Percentiles rank a stretch among this genome's conserved stretches.
Conservation (phyloP, 495 filamentous ascomycete genomes). For the Neurospora sp. region DNA sequence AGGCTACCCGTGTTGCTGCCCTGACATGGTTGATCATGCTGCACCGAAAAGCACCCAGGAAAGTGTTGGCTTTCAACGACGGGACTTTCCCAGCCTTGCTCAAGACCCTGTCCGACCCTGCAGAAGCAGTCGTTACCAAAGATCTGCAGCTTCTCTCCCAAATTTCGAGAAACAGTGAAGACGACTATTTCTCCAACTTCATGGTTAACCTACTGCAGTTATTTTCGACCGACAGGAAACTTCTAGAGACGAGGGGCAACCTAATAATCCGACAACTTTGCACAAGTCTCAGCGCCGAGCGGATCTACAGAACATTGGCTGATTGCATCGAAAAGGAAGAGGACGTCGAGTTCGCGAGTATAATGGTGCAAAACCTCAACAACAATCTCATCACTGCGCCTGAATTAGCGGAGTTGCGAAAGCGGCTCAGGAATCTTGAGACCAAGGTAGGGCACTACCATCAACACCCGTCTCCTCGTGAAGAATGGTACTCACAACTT, state of each 20-base stretch:
- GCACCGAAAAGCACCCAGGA: constrained; percentile 85
- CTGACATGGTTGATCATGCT: constrained; percentile 96
- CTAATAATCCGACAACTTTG: constrained; percentile 94
- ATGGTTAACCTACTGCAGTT: constrained; percentile 96
- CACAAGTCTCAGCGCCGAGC: constrained; percentile 81
- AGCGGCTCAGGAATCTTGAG: constrained; percentile 82
- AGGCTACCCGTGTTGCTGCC: constrained; percentile 87
- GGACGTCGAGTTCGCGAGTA: constrained; percentile 96
- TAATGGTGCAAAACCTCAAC: constrained; percentile 99
- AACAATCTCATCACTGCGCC: constrained; percentile 98
- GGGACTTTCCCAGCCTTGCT: constrained; percentile 93
- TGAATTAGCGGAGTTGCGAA: constrained; percentile 82
- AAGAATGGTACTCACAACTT: constrained; percentile 9
- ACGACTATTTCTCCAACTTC: constrained; percentile 93
- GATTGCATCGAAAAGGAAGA: constrained; percentile 98
- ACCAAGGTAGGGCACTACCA: constrained; percentile 48
- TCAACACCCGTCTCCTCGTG: not conserved
- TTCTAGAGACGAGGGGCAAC: constrained; percentile 89
- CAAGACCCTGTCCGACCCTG: constrained; percentile 92
- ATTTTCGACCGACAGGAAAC: constrained; percentile 83
- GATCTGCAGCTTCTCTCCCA: constrained; percentile 92
- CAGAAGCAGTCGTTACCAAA: constrained; percentile 90
- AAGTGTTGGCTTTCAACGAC: constrained; percentile 92
- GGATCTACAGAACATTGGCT: constrained; percentile 92
- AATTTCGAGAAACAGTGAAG: constrained; percentile 91